Evolutionary conservation across 179 eudicot species (phyloP).

Genomic region (Gypsophila paniculata): DNA sequence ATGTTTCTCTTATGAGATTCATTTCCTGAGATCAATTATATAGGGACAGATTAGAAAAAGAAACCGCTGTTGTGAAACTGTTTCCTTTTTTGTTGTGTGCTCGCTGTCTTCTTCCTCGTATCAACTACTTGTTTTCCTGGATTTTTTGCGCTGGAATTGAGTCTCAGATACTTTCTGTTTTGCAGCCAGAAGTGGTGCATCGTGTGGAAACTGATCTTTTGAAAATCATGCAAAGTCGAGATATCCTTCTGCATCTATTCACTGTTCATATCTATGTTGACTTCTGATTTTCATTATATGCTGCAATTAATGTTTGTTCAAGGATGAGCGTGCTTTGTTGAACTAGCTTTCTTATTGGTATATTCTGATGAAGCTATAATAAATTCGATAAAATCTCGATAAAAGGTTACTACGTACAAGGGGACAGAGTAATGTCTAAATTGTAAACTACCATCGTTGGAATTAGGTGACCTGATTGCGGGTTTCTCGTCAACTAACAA

Average conservation of each 20-base stretch:
- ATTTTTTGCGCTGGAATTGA: not conserved
- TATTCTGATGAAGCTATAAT: too few relatives aligned
- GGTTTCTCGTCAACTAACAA: not conserved
- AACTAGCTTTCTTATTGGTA: not conserved
- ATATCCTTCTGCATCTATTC: slow-evolving; percentile 51
- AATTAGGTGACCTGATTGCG: not conserved
- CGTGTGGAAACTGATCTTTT: slow-evolving; percentile 75
- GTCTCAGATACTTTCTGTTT: slow-evolving; percentile 18
- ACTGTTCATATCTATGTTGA: not conserved
- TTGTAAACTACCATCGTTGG: too few relatives aligned
- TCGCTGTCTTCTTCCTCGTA: not conserved
- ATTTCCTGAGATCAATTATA: not conserved
- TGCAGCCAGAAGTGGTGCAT: slow-evolving; percentile 88
- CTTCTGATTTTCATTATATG: not conserved
- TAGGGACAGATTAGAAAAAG: not conserved
- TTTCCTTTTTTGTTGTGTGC: not conserved
- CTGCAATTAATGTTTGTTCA: not conserved
- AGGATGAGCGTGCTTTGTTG: not conserved
- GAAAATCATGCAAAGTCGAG: slow-evolving; percentile 88
- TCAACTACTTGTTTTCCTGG: slow-evolving; percentile 3
- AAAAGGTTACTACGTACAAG: too few relatives aligned
- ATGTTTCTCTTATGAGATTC: not conserved
- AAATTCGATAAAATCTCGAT: too few relatives aligned
- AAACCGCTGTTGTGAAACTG: not conserved
- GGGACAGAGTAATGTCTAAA: too few relatives aligned